Evolutionary conservation across 1,139 yeast genomes (phyloP).

Genomic region (Geotrichum reessii): DNA sequence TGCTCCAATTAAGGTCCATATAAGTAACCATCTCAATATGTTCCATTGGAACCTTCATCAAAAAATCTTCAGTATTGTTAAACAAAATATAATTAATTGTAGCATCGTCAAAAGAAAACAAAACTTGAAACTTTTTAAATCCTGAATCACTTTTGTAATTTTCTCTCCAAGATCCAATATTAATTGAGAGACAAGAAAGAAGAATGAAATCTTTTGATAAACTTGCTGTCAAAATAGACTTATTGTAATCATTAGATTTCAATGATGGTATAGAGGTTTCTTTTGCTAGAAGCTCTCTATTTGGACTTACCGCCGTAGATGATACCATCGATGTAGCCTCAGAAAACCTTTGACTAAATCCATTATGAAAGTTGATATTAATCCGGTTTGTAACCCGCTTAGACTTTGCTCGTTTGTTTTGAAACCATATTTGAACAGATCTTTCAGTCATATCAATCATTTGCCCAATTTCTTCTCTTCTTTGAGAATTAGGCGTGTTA

Average conservation of each 20-base stretch:
- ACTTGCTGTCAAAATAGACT: not conserved
- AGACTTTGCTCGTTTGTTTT: conserved; percentile 79
- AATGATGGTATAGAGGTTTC: not conserved
- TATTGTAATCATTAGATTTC: not conserved
- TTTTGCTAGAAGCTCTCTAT: not conserved
- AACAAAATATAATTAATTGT: conserved; percentile 28
- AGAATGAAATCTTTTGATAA: conserved; percentile 4
- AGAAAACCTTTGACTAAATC: conserved; percentile 33
- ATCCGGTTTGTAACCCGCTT: conserved; percentile 40
- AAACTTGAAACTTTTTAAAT: conserved; percentile 27
- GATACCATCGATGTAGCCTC: conserved; percentile 7
- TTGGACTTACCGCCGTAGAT: conserved; percentile 6
- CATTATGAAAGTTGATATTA: conserved; percentile 36
- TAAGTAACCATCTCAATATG: conserved; percentile 23
- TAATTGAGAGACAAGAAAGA: conserved; percentile 28
- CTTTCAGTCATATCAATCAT: conserved; percentile 84
- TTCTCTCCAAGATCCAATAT: conserved; percentile 34
- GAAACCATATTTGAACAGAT: conserved; percentile 93
- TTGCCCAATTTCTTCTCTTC: conserved; percentile 65
- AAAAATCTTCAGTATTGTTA: conserved; percentile 27
- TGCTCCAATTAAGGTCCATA: conserved; percentile 13
- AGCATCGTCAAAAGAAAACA: conserved; percentile 25
- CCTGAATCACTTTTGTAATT: conserved; percentile 21
- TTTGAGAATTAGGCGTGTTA: conserved; percentile 45
- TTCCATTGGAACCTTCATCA: conserved; percentile 28